phyloP scores from a whole-genome alignment of 139 green algal genomes.

The Pleodorina starrii region DNA sequence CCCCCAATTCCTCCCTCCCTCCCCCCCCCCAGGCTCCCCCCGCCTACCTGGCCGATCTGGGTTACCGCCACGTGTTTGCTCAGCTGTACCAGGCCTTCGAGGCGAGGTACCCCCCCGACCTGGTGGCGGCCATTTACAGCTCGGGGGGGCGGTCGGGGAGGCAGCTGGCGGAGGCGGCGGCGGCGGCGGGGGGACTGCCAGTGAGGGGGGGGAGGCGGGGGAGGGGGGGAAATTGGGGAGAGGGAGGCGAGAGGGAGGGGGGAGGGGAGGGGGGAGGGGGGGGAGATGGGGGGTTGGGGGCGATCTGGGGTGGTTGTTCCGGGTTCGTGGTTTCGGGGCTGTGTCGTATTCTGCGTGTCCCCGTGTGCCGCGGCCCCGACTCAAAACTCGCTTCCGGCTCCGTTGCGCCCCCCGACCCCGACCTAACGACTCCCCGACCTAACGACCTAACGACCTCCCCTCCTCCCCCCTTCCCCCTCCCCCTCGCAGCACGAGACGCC shows the following conservation, averaged over 20 bases:
- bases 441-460: too few relatives aligned
- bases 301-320: background rate
- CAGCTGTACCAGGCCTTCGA: slow-evolving; percentile 89
- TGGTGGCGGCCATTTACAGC: slow-evolving; percentile 25
- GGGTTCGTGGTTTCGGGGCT: background rate
- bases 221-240: background rate
- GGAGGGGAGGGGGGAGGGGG: background rate
- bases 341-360: background rate
- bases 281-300: background rate
- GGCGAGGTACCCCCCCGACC: slow-evolving; percentile 18
- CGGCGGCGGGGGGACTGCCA: background rate
- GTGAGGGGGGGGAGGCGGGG: background rate
- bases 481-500: slow-evolving; percentile 61
- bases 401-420: too few relatives aligned
- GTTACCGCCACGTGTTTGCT: slow-evolving; percentile 66
- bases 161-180: slow-evolving; percentile 1
- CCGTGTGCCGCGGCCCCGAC: too few relatives aligned
- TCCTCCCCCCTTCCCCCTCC: too few relatives aligned
- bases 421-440: too few relatives aligned
- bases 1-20: background rate
- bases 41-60: background rate
- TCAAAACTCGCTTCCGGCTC: too few relatives aligned
- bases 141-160: background rate
- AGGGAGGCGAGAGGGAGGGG: background rate
- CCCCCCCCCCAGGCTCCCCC: background rate